Evolutionary conservation across 768 basidiomycete species (phyloP).

Genomic region (Xerocomus brunneocitrinus): DNA sequence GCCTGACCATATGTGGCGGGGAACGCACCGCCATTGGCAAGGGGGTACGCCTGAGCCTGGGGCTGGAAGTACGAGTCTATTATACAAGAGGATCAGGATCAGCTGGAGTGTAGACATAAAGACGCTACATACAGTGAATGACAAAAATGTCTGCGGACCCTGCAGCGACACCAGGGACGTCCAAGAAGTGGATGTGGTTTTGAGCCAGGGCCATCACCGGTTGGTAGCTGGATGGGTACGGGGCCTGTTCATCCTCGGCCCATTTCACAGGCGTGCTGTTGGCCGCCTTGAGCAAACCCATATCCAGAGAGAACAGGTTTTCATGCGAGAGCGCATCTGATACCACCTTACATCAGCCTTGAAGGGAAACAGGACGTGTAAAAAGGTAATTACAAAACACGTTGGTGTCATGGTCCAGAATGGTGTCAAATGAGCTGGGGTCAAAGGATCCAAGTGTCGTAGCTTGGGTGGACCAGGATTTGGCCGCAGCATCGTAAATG

Average conservation of each 20-base stretch:
- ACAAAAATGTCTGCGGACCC: constrained; percentile 79
- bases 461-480: constrained; percentile 76
- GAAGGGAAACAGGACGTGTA: background rate
- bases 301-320: constrained; percentile 65
- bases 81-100: background rate
- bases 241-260: constrained; percentile 54
- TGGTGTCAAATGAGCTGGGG: constrained; percentile 57
- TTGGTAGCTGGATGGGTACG: constrained; percentile 55
- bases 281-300: constrained; percentile 60
- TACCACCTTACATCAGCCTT: constrained; percentile 5
- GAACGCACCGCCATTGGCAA: constrained; percentile 45
- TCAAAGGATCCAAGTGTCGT: constrained; percentile 55
- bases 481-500: constrained; percentile 71
- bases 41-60: constrained; percentile 52
- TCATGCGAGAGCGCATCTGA: constrained; percentile 66
- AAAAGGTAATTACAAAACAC: constrained; percentile 56
- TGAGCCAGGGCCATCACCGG: constrained; percentile 80
- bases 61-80: constrained; percentile 81
- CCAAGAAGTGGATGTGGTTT: constrained; percentile 83
- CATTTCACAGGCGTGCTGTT: constrained; percentile 56
- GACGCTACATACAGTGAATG: constrained; percentile 68
- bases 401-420: constrained; percentile 94
- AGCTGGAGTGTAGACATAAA: background rate
- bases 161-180: constrained; percentile 60
- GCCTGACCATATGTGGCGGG: constrained; percentile 66